Base-by-base conservation (phyloP, 163 green algal species). In the Scenedesmus sp. region DNA sequence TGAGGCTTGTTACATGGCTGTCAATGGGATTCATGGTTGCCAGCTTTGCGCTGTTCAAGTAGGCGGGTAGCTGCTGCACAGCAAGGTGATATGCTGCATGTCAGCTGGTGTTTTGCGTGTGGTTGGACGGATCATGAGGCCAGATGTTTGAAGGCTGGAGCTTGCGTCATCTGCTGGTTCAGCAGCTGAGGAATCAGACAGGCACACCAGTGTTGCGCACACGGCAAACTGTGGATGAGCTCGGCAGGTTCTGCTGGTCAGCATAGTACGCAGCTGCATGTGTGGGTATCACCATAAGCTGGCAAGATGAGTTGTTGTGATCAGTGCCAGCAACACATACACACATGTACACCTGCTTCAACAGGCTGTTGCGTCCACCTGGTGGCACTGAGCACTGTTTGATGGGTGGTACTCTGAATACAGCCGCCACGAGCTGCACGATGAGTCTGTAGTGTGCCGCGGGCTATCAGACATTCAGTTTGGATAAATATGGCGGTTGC, bases 1-100 rank as follows among this genome's bases (percentile, higher is more conserved):
- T 96, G 67, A 92, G 95, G 23, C 91, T 96, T 4, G 93, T 96
- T 73, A 95, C 95, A 0, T 96, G 95, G 95, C 86, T 96, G 9
- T 95, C 93, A 26, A 96, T 96, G 67, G 92, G 74, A 0, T 96
- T 94, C 93, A 95, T 91, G 79, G 70, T 95, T 0, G 57, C 90
- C 34, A 93, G 92, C 67, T 95, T 95, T 92, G 93, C 93, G 0
- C 81, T 94, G 52, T 94, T 94, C 82, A 91, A 79, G 57, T 94
- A 64, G 46, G 34, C 52, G 18, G 34, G 81, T n/a, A 13, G 55
- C 55, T 34, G 52, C 77, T 85, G 77, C 52, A 4, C 3, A 4
- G 6, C 13, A n/a, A 85, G 77, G 77, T 13, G 3, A 1, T 26
- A 56, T 59, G 34, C 26, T 66, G 46, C 52, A 59, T 7, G n/a